Evolutionary conservation across 129 eudicot genomes (phyloP), one percentile per base, ranked within the genome.

Genomic region (Rutidosis leptorrhynchoides): DNA sequence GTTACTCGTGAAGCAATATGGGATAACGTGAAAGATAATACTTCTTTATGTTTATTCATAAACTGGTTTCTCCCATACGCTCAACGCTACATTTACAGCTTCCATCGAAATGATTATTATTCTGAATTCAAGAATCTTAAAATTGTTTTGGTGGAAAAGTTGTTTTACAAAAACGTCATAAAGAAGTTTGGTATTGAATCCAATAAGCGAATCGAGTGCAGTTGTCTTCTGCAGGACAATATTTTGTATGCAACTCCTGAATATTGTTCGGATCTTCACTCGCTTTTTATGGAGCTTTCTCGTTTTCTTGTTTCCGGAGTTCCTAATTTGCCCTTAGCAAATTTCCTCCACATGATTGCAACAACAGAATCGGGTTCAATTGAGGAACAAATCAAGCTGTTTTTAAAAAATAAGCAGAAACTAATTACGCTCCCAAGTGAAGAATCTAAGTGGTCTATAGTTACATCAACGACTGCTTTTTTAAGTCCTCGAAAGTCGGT

Each of bases 341-440:
- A 91, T 76, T 91, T 91, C 55, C 96, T 91, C 74, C 90, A 81
- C 77, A 81, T 87, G 96, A 81, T 91, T 53, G 79, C 86, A 27
- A 79, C 90, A 42, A 85, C 78, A 5, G 86, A 85, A 78, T 75
- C 88, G 26, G 96, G 96, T 67, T 82, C 94, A 10, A 83, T 85
- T 0, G 86, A 85, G 69, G 90, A 81, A 62, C 90, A 87, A 68
- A 79, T 77, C 17, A 96, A 92, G 32, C 71, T 70, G 29, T 88
- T 92, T 70, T 76, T 92, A 45, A 21, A 81, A 62, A 88, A 85
- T 35, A 83, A 87, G 82, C 95, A 85, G 74, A 85, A 92, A 58
- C 58, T 92, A 52, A 81, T 79, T 21, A 81, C 81, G 58, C 86
- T 91, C 66, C 98, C 98, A 12, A 61, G 27, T 53, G 84, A 85